A percentile compares a stretch with the other conserved stretches of the same genome.
Conservation (phyloP, 2,329 filamentous ascomycete genomes). For the Ophiostoma piceae region DNA sequence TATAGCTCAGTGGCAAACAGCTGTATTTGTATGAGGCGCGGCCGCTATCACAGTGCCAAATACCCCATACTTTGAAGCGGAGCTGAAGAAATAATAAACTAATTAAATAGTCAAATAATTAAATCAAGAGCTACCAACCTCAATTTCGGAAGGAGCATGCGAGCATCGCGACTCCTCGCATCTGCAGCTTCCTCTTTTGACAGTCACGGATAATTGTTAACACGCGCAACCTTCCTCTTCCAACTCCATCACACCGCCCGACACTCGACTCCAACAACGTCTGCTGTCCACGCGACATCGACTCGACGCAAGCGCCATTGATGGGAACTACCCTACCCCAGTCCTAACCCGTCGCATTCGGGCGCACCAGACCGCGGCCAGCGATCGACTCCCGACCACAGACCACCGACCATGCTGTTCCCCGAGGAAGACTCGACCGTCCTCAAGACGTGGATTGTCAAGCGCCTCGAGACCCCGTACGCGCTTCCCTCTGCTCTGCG, state of each 20-base stretch:
- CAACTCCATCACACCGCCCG: neutral
- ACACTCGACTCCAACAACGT: neutral
- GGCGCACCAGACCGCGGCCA: neutral
- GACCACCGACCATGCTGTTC: slow-evolving; percentile 49
- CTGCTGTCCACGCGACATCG: neutral
- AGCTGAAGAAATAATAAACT: neutral
- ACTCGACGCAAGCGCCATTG: neutral
- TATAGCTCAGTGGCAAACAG: neutral
- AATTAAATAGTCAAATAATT: neutral
- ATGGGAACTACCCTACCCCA: neutral
- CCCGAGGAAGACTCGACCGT: slow-evolving; percentile 55
- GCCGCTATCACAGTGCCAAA: neutral
- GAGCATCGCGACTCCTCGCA: neutral
- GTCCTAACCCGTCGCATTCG: neutral
- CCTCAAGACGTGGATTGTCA: slow-evolving; percentile 73
- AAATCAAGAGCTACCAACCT: neutral
- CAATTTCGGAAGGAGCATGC: neutral
- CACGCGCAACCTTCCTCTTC: neutral
- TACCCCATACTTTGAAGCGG: neutral
- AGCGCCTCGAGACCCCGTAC: slow-evolving; percentile 69
- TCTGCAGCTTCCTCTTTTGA: neutral
- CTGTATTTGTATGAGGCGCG: neutral
- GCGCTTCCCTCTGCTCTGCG: slow-evolving; percentile 32
- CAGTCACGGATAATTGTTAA: neutral
- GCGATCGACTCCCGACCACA: neutral